phyloP scores from a whole-genome alignment of 106 monocot species.

The Phalaenopsis aphrodite region DNA sequence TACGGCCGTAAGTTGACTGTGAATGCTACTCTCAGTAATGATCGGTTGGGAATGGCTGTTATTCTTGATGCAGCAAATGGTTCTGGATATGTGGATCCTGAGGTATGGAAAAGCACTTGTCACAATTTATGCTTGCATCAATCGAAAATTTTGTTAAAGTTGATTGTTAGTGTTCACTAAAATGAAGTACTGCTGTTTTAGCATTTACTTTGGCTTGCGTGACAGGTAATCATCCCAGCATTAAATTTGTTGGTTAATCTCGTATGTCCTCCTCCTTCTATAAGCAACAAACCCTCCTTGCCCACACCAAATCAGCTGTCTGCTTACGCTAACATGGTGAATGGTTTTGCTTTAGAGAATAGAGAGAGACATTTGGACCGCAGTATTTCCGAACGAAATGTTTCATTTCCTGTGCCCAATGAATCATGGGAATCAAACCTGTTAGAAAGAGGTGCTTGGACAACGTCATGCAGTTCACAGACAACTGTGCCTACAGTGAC shows the following conservation, averaged over 20 bases:
- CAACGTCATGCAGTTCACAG: slow-evolving; percentile 19
- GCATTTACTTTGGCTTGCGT: slow-evolving; percentile 8
- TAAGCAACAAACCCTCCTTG: slow-evolving; percentile 69
- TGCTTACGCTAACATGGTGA: slow-evolving; percentile 20
- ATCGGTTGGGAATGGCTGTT: slow-evolving; percentile 87
- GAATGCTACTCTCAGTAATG: slow-evolving; percentile 80
- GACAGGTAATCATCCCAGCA: slow-evolving; percentile 79
- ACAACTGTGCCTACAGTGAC: slow-evolving; percentile 13
- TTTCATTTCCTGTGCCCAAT: slow-evolving; percentile 23
- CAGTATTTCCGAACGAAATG: slow-evolving; percentile 25
- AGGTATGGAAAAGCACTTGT: slow-evolving; percentile 29
- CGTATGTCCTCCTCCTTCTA: slow-evolving; percentile 92
- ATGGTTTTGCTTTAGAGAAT: slow-evolving; percentile 34
- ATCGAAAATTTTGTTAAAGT: neutral
- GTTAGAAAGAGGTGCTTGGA: slow-evolving; percentile 24
- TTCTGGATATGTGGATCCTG: slow-evolving; percentile 67
- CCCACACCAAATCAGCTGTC: slow-evolving; percentile 44
- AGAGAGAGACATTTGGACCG: slow-evolving; percentile 54
- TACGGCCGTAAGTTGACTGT: slow-evolving; percentile 72
- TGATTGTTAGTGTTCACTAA: neutral
- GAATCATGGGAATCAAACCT: slow-evolving; percentile 35
- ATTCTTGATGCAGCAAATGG: slow-evolving; percentile 83
- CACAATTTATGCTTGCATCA: neutral
- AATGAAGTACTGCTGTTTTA: neutral
- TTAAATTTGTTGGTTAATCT: slow-evolving; percentile 86